phyloP scores from a whole-genome alignment of 306 rosid genomes.

The Dalbergia cochinchinensis region DNA sequence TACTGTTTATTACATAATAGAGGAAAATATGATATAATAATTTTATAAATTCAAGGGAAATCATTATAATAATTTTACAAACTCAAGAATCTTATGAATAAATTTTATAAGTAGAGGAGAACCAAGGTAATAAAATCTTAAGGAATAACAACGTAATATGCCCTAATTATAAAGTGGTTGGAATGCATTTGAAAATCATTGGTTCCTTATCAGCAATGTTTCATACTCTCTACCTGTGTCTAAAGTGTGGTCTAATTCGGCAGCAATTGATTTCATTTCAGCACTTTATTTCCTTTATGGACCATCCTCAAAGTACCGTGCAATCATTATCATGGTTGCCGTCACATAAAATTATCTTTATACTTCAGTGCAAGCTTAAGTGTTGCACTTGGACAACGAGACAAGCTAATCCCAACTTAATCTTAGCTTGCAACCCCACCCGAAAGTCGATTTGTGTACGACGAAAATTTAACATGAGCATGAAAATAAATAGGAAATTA shows the following conservation, averaged over 20 bases:
- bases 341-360: not conserved
- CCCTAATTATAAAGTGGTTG: not conserved
- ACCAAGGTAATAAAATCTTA: too few relatives aligned
- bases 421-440: not conserved
- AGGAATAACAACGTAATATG: not conserved
- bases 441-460: not conserved
- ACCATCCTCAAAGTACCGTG: not conserved
- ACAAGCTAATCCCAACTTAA: not conserved
- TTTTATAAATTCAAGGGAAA: too few relatives aligned
- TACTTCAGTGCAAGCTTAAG: not conserved
- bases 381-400: constrained; percentile 4
- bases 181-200: not conserved
- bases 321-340: not conserved
- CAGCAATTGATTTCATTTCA: not conserved
- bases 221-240: constrained; percentile 14
- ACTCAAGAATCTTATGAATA: too few relatives aligned
- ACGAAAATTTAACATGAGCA: constrained; percentile 1
- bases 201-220: not conserved
- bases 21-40: too few relatives aligned
- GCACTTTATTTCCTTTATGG: not conserved
- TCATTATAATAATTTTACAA: too few relatives aligned
- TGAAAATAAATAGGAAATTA: too few relatives aligned
- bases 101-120: too few relatives aligned
- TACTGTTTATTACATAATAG: too few relatives aligned
- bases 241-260: constrained; percentile 33